Conservation (phyloP, 306 rosid genomes). For the Quercus ilex region DNA sequence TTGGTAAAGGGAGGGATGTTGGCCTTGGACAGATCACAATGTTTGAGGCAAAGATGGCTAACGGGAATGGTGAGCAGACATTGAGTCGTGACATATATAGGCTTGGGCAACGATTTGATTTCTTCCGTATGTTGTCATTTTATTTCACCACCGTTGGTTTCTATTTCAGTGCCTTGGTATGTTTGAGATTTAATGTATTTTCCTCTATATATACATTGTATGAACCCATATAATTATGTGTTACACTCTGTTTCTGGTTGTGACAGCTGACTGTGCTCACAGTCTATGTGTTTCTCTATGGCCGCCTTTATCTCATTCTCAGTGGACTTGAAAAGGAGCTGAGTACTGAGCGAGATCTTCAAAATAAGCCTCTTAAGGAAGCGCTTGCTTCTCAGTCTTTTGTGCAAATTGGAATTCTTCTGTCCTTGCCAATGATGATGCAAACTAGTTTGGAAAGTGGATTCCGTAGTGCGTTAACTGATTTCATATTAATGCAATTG, state of each 20-base stretch:
- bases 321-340: constrained; percentile 94
- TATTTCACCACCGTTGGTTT: constrained; percentile 94
- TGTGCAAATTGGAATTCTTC: constrained; percentile 89
- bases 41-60: constrained; percentile 97
- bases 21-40: constrained; percentile 95
- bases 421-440: constrained; percentile 97
- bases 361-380: constrained; percentile 88
- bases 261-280: constrained; percentile 91
- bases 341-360: constrained; percentile 63
- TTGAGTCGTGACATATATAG: constrained; percentile 91
- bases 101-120: constrained; percentile 97
- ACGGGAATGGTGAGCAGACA: constrained; percentile 96
- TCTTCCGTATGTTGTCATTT: constrained; percentile 87
- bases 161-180: constrained; percentile 88
- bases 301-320: constrained; percentile 93
- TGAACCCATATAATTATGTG: too few relatives aligned
- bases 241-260: background rate
- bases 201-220: rapidly evolving
- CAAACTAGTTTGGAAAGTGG: constrained; percentile 96
- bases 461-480: constrained; percentile 91
- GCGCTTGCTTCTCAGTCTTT: constrained; percentile 96
- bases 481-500: constrained; percentile 87
- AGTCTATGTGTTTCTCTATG: constrained; percentile 87
- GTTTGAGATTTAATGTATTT: too few relatives aligned
- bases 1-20: constrained; percentile 96